Evolutionary conservation across 805 yeast genomes (phyloP).

Genomic region (Metschnikowia matae): DNA sequence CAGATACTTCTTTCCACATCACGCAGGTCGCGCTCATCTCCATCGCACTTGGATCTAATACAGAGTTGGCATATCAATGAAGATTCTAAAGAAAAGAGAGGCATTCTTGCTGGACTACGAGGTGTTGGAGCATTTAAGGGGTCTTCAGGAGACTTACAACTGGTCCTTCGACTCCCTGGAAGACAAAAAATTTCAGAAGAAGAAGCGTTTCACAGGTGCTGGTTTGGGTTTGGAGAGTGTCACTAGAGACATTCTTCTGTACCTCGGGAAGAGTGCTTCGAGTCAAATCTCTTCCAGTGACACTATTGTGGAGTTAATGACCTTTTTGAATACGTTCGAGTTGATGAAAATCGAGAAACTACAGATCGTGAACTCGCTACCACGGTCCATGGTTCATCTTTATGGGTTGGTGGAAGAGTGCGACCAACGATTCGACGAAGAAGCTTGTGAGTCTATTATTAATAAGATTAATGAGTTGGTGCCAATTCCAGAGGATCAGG

Average conservation of each 20-base stretch:
- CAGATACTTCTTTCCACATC: neutral
- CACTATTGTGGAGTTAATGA: conserved; percentile 37
- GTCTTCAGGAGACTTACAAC: conserved; percentile 42
- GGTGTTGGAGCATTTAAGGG: conserved; percentile 52
- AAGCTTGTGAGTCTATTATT: conserved; percentile 56
- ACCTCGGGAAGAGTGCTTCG: conserved; percentile 30
- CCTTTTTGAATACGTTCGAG: conserved; percentile 44
- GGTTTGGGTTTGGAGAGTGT: conserved; percentile 47
- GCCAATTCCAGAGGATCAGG: conserved; percentile 40
- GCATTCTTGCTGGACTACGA: conserved; percentile 63
- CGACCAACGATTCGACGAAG: conserved; percentile 77
- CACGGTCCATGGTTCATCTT: conserved; percentile 72
- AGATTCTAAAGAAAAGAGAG: conserved; percentile 50
- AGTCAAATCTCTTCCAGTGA: conserved; percentile 21
- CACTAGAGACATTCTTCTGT: conserved; percentile 44
- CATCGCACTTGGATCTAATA: neutral
- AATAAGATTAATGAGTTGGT: conserved; percentile 50
- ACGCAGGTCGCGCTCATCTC: conserved; percentile 1
- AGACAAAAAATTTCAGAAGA: conserved; percentile 20
- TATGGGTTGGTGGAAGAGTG: conserved; percentile 88
- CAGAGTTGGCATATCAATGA: conserved; percentile 19
- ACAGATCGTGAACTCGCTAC: conserved; percentile 78
- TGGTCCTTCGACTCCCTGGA: conserved; percentile 42
- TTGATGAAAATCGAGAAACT: conserved; percentile 80
- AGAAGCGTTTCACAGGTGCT: conserved; percentile 34